Evolutionary conservation across 257 asterid species (phyloP).

Genomic region (Solanum chmielewskii): DNA sequence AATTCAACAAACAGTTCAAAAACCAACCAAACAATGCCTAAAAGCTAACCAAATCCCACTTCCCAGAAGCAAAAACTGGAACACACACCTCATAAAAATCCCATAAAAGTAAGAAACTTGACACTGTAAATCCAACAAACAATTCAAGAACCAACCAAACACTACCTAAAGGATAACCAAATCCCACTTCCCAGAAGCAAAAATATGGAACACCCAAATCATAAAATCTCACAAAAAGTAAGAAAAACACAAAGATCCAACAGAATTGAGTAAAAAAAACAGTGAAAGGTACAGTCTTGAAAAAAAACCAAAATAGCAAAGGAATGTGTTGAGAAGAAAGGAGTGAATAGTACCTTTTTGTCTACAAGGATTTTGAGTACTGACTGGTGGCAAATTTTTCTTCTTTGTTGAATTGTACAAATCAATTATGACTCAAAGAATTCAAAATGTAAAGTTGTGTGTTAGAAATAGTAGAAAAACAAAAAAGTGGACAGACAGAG

Average conservation of each 20-base stretch:
- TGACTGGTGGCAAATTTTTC: not conserved
- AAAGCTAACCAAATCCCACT: not conserved
- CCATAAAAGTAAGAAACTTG: not conserved
- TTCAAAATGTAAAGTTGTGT: not conserved
- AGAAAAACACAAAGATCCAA: constrained; percentile 10
- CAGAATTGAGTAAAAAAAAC: not conserved
- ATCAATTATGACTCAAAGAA: not conserved
- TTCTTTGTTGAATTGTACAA: not conserved
- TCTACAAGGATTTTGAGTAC: not conserved
- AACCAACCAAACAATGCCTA: no score
- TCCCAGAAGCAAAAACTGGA: not conserved
- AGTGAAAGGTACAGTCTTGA: not conserved
- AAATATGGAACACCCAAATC: not conserved
- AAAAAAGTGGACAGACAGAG: not conserved
- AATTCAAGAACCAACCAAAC: not conserved
- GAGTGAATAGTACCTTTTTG: constrained; percentile 3
- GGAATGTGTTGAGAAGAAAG: not conserved
- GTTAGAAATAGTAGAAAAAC: not conserved
- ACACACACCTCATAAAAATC: not conserved
- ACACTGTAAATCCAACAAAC: not conserved
- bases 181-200: not conserved
- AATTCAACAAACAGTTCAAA: no score
- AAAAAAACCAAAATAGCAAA: not conserved
- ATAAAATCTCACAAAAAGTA: not conserved
- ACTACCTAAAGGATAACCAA: not conserved